Percentiles rank a stretch among this genome's conserved stretches.
Evolutionary conservation across 2,329 filamentous ascomycete genomes (phyloP).

Genomic region (Elsinoe arachidis): DNA sequence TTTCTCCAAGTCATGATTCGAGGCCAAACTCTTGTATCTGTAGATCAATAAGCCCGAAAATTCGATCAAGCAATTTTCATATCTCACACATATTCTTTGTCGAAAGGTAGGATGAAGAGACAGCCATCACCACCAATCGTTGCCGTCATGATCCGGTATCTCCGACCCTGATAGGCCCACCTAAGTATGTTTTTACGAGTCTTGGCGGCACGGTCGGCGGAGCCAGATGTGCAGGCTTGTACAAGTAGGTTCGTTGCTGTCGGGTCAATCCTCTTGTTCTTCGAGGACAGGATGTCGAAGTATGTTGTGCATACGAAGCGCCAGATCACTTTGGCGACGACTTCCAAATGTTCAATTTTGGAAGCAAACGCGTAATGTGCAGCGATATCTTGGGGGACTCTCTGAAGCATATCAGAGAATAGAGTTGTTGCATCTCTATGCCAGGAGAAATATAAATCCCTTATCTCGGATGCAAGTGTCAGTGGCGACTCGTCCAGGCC

Average conservation of each 20-base stretch:
- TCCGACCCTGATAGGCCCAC: neutral
- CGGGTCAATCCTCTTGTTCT: neutral
- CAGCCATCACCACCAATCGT: neutral
- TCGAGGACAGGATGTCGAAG: neutral
- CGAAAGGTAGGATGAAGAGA: neutral
- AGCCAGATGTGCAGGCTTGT: neutral
- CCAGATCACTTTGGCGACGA: neutral
- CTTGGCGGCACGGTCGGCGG: neutral
- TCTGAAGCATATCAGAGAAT: neutral
- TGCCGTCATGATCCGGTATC: neutral
- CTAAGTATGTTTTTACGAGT: neutral
- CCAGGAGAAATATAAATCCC: neutral
- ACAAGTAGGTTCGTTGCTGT: neutral
- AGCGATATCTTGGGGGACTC: neutral
- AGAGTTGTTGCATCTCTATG: neutral
- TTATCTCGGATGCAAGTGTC: neutral
- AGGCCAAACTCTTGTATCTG: neutral
- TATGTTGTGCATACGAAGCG: neutral
- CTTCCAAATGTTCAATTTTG: neutral
- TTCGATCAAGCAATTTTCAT: too few species aligned
- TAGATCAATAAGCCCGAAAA: too few species aligned
- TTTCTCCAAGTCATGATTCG: neutral
- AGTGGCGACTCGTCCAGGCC: too few species aligned
- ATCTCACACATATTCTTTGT: neutral
- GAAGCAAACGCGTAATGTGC: neutral